Conservation (phyloP, 1,139 yeast species). For the Saccharomycopsis hybrid region DNA sequence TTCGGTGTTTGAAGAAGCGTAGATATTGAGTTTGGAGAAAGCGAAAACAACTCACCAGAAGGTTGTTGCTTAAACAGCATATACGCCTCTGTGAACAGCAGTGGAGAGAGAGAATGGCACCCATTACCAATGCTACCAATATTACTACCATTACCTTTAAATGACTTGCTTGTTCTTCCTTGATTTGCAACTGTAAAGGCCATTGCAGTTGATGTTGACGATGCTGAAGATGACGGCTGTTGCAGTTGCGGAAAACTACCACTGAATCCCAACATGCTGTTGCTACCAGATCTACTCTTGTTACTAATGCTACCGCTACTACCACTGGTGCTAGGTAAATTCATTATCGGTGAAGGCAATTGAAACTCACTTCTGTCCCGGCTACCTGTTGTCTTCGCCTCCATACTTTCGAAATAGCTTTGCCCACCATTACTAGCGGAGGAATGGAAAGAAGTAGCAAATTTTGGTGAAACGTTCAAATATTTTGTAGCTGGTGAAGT, state of each 20-base stretch:
- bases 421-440: no score
- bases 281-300: neutral
- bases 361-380: no score
- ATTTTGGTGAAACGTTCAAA: slow-evolving; percentile 13
- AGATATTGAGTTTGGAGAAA: slow-evolving; percentile 17
- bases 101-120: neutral
- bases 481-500: slow-evolving; percentile 17
- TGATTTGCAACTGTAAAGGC: no score
- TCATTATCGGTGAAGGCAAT: slow-evolving; percentile 17
- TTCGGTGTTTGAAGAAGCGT: slow-evolving; percentile 16
- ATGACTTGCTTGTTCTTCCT: neutral
- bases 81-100: slow-evolving; percentile 2
- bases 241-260: no score
- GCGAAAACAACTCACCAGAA: slow-evolving; percentile 15
- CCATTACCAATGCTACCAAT: neutral
- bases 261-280: no score
- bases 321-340: slow-evolving; percentile 8
- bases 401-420: no score
- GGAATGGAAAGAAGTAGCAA: no score
- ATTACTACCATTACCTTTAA: no score
- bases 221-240: neutral
- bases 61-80: slow-evolving; percentile 3
- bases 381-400: no score
- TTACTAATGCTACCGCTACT: neutral
- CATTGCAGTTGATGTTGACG: no score